phyloP scores from a whole-genome alignment of 179 eudicot genomes.

The Carnegiea gigantea region DNA sequence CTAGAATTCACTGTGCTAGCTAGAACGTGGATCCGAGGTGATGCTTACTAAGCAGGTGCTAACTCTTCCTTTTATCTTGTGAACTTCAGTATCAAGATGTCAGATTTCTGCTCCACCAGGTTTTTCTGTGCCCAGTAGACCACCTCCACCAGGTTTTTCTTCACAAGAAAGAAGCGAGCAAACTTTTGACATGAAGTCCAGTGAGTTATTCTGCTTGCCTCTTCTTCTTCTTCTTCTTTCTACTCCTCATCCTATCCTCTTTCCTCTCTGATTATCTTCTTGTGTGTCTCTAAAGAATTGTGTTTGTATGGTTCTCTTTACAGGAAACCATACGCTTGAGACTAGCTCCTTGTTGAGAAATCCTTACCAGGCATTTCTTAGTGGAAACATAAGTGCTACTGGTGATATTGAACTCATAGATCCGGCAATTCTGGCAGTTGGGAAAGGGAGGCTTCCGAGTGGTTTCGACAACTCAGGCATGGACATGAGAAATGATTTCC shows the following conservation, averaged over 20 bases:
- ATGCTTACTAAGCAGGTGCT: neutral
- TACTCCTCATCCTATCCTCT: neutral
- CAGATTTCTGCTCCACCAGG: slow-evolving; percentile 95
- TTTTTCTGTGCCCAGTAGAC: slow-evolving; percentile 67
- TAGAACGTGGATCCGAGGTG: too few species aligned
- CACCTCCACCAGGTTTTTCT: slow-evolving; percentile 88
- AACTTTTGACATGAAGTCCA: slow-evolving; percentile 51
- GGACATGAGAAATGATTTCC: slow-evolving; percentile 47
- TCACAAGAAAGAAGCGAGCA: slow-evolving; percentile 65
- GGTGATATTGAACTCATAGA: slow-evolving; percentile 86
- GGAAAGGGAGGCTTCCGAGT: slow-evolving; percentile 73
- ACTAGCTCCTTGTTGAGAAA: slow-evolving; percentile 50
- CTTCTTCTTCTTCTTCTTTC: neutral
- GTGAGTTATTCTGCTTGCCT: slow-evolving; percentile 36
- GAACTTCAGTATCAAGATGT: slow-evolving; percentile 56
- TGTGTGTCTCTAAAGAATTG: neutral
- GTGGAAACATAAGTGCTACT: slow-evolving; percentile 36
- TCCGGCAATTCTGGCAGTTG: slow-evolving; percentile 96
- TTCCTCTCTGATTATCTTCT: neutral
- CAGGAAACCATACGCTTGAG: slow-evolving; percentile 65
- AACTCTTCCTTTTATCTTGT: neutral
- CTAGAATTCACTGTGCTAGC: neutral
- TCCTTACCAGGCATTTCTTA: slow-evolving; percentile 49
- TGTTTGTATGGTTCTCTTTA: slow-evolving; percentile 20
- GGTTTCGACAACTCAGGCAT: slow-evolving; percentile 45